Evolutionary conservation across 169 alveolate genomes (phyloP).

Genomic region (Plasmodium inui): DNA sequence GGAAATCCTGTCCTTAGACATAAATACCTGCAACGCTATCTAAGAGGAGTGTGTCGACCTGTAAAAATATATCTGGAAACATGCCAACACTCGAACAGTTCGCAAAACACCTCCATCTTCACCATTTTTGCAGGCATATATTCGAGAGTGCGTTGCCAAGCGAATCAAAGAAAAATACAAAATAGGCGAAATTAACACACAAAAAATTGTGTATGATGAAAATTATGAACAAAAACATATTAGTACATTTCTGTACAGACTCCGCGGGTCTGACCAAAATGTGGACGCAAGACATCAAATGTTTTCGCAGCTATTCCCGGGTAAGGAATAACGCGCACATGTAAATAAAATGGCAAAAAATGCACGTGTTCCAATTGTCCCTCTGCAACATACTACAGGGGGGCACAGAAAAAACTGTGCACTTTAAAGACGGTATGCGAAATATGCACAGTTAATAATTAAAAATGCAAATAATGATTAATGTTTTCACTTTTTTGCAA

Average conservation of each 20-base stretch:
- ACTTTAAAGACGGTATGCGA: neutral
- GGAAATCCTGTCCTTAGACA: neutral
- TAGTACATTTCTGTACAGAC: conserved; percentile 57
- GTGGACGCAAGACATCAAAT: conserved; percentile 9
- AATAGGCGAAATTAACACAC: conserved; percentile 43
- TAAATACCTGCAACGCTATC: neutral
- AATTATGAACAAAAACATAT: conserved; percentile 68
- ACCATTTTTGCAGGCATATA: conserved; percentile 37
- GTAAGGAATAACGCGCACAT: conserved; percentile 17
- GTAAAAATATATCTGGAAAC: neutral
- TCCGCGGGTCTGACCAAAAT: conserved; percentile 36
- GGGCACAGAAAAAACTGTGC: neutral
- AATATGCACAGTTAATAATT: neutral
- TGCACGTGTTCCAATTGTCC: neutral
- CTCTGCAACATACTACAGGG: neutral
- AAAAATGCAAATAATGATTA: neutral
- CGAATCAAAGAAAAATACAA: conserved; percentile 47
- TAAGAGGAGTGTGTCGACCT: neutral
- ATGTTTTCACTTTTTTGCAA: conserved; percentile 6
- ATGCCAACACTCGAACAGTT: neutral
- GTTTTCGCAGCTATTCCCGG: conserved; percentile 48
- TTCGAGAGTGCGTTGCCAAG: conserved; percentile 70
- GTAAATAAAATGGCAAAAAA: neutral
- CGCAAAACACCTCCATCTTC: neutral
- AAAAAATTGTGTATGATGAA: conserved; percentile 41